These are phyloP conservation scores for Bryoglossum gracile DNA, from an alignment of 495 filamentous ascomycete genomes.

Conservation along the genomic window DNA sequence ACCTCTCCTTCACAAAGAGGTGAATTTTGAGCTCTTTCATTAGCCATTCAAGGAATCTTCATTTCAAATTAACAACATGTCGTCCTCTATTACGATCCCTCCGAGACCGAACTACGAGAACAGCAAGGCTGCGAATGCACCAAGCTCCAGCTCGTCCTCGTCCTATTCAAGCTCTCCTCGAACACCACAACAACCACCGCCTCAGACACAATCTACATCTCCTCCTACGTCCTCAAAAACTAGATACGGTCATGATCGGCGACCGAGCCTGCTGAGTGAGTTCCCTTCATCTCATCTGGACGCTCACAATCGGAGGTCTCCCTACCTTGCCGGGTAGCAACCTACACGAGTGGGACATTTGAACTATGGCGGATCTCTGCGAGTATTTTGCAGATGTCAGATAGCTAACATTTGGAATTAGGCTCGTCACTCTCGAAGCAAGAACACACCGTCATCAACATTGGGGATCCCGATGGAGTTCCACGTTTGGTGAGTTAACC, in stretches of 20 bases:
- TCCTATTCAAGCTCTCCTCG: slow-evolving; percentile 48
- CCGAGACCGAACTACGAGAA: slow-evolving; percentile 33
- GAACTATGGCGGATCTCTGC: too few relatives aligned
- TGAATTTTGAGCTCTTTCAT: too few relatives aligned
- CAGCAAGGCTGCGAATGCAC: slow-evolving; percentile 26
- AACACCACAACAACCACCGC: slow-evolving; percentile 29
- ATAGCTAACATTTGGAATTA: slow-evolving; percentile 26
- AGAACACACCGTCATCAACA: slow-evolving; percentile 62
- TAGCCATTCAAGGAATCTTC: too few relatives aligned
- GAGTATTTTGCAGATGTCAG: too few relatives aligned
- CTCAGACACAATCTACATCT: slow-evolving; percentile 6
- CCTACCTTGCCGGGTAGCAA: too few relatives aligned
- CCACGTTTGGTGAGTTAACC: slow-evolving; percentile 49
- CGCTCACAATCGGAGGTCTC: neutral
- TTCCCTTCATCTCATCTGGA: slow-evolving; percentile 12
- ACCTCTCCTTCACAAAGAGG: neutral
- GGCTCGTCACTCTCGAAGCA: slow-evolving; percentile 55
- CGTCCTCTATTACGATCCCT: slow-evolving; percentile 48
- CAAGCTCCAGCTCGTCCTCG: slow-evolving; percentile 40
- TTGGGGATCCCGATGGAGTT: slow-evolving; percentile 53
- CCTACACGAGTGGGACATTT: too few relatives aligned
- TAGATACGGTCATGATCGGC: slow-evolving; percentile 41
- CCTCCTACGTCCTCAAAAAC: slow-evolving; percentile 12
- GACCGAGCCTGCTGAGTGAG: slow-evolving; percentile 49
- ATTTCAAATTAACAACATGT: slow-evolving; percentile 28